Conservation (phyloP, 2,329 filamentous ascomycete species). For the Alternaria sp. region DNA sequence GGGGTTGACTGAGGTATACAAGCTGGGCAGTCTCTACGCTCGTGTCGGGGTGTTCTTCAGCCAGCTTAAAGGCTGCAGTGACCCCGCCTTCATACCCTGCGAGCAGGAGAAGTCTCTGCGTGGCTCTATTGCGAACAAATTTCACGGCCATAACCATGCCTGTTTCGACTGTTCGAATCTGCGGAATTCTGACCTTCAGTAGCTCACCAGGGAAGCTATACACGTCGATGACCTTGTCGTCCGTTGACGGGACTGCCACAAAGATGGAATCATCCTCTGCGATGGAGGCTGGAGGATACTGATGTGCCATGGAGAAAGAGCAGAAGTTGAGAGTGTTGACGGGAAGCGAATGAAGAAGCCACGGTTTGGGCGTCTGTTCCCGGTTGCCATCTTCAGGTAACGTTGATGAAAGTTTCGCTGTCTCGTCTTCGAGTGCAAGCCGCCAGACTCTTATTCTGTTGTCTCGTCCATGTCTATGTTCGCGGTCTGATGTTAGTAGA, state of each 20-base stretch:
- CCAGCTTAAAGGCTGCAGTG: constrained; percentile 68
- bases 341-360: constrained; percentile 81
- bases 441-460: constrained; percentile 88
- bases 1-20: constrained; percentile 70
- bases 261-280: constrained; percentile 55
- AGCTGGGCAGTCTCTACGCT: constrained; percentile 50
- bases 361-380: constrained; percentile 54
- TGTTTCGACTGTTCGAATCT: constrained; percentile 53
- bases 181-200: constrained; percentile 66
- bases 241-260: constrained; percentile 73
- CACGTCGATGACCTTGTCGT: constrained; percentile 72
- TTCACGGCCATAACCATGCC: constrained; percentile 87
- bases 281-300: constrained; percentile 11
- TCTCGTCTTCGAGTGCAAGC: constrained; percentile 47
- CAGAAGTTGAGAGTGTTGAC: constrained; percentile 98
- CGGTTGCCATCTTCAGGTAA: not conserved
- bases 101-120: constrained; percentile 64
- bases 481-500: constrained; percentile 4
- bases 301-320: constrained; percentile 70
- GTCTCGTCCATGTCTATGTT: constrained; percentile 82
- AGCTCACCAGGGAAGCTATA: constrained; percentile 79
- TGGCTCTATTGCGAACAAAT: constrained; percentile 33
- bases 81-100: constrained; percentile 88
- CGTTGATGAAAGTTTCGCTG: not conserved
- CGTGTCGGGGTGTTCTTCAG: constrained; percentile 32